Percentiles rank a stretch among this genome's conserved stretches.
Conservation (phyloP, 1,284 basidiomycete species). For the Cryptococcus neoformans region DNA sequence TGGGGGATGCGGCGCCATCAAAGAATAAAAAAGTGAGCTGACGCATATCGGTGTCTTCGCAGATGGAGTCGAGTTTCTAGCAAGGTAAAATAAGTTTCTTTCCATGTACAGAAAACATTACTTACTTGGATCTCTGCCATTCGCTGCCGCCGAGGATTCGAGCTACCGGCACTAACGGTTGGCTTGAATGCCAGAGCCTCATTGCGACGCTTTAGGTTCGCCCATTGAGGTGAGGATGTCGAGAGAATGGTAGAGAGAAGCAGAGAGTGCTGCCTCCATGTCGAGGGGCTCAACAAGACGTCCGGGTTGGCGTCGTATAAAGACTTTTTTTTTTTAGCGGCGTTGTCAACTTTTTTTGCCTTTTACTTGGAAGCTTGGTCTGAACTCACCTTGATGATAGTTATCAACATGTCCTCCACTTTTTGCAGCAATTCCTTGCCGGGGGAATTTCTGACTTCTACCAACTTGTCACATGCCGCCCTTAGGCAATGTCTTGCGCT, state of each 20-base stretch:
- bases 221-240: conserved; percentile 2
- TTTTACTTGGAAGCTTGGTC: not conserved
- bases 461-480: conserved; percentile 54
- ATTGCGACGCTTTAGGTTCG: conserved; percentile 63
- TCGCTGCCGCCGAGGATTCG: conserved; percentile 51
- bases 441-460: conserved; percentile 58
- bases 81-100: not conserved
- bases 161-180: conserved; percentile 51
- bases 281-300: conserved; percentile 43
- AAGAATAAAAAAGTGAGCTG: conserved; percentile 60
- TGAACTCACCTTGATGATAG: conserved; percentile 29
- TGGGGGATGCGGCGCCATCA: conserved; percentile 38
- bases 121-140: conserved; percentile 70
- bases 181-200: conserved; percentile 72
- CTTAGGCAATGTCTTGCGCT: conserved; percentile 36
- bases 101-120: not conserved
- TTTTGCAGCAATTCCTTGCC: conserved; percentile 23
- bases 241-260: conserved; percentile 23
- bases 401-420: conserved; percentile 28
- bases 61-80: conserved; percentile 77
- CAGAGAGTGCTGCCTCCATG: conserved; percentile 56
- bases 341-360: not conserved
- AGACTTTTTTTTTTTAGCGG: too few species aligned
- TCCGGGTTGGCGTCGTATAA: conserved; percentile 32
- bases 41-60: conserved; percentile 63